Base-by-base conservation (phyloP, 2,329 filamentous ascomycete genomes). In the Cladobotryum protrusum region DNA sequence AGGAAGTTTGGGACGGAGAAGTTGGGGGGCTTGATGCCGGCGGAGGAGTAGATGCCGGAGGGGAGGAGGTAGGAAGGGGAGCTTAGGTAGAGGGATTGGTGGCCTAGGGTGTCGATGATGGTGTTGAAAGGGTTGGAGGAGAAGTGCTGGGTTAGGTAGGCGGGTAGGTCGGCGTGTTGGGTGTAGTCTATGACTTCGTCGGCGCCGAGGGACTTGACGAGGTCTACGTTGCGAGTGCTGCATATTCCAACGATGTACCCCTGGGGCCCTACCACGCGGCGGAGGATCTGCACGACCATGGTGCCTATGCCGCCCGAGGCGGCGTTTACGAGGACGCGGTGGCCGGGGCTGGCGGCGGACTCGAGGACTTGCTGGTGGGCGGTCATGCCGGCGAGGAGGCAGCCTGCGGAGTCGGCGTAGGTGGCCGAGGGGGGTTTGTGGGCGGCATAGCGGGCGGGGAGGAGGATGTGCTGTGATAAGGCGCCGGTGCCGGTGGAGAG, bases 301-400 rank as follows among this genome's bases (percentile, higher is more conserved):
- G 67, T 67, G 12, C 76, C 76, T 5, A 79, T 71, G 12, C 74
- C 75, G 1, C 76, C 75, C 55, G 74, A 76, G 17, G 73, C 76
- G 3, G 73, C 76, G 54, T 77, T 75, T 4, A 78, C 63, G 43
- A 79, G 56, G 34, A 77, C 71, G 2, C 67, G 61, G 35, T 69
- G 62, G 0, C 73, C 69, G 20, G 56, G 55, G 56, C 67, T 62
- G 52, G 67, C 62, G 2, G 61, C 66, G 3, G 72, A 70, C 17
- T 69, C 61, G 9, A 60, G 59, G 0, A 74, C 58, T 19, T 73
- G 57, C 37, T 68, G 64, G 47, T 68, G 52, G 15, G 72, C 71
- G 8, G 70, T 71, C 48, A 67, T 60, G 5, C 65, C 70, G 5
- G 69, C 64, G 29, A 72, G 59, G n/a, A 67, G 53, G 20, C 71